Base-by-base conservation (phyloP, 495 filamentous ascomycete species). In the Aeminium ludgeri region DNA sequence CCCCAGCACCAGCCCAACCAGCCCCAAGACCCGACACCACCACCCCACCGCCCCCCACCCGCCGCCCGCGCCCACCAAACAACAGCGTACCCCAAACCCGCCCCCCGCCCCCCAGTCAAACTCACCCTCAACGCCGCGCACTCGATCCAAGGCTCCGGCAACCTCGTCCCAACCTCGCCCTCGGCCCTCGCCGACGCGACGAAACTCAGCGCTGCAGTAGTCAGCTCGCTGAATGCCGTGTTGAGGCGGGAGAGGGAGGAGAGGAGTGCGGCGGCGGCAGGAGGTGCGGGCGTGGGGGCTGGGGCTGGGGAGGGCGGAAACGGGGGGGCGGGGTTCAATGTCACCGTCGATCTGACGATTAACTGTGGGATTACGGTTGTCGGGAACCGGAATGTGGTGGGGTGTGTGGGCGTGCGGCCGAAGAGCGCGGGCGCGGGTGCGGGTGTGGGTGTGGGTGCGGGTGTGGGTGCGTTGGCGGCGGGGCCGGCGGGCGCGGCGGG, bases 351-450 rank as follows among this genome's bases (percentile, higher is more conserved):
- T 23, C 27, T 53, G 33, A 43, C 42, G 19, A 40, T 53, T 15
- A 50, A 53, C 31, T 53, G 46, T 37, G 39, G 46, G n/a, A 40
- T 47, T 30, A 46, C 38, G 3, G 40, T 53, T 12, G 30, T 49
- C 19, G 50, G 50, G 2, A 34, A 53, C 30, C 34, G 46, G 16
- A 53, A 53, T 40, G 46, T 53, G 6, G 23, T 53, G n/a, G 50
- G 50, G 0, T 34, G 36, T 36, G 31, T 49, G 6, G 46, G 41
- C 1, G 7, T 49, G 33, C 48, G 38, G 34, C 34, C 30, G 2
- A 48, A 41, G 20, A 4, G 17, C n/a, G 27, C 13, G 30, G 17
- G 10, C 16, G 43, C 30, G 18, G 11, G 19, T 8, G 33, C 10
- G 1, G 32, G 16, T 34, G 40, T n/a, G 12, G 20, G 10, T 6